A percentile compares a stretch with the other conserved stretches of the same genome.
Conservation (phyloP, 805 yeast genomes). For the Metahyphopichia silvanorum region DNA sequence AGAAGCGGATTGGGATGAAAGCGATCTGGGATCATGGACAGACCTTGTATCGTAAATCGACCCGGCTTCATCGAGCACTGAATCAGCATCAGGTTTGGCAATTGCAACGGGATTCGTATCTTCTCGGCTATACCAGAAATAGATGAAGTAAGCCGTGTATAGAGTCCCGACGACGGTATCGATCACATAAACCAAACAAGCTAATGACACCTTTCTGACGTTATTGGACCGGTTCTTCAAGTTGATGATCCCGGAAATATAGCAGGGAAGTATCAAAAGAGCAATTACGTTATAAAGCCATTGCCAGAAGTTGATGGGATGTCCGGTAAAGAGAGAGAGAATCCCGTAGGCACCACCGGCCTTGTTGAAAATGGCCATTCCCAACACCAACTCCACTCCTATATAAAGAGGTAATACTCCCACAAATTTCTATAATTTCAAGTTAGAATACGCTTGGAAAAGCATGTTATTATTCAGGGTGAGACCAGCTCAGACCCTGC, state of each 20-base stretch:
- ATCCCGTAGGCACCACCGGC: slow-evolving; percentile 88
- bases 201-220: slow-evolving; percentile 58
- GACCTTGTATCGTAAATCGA: not conserved
- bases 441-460: too few relatives aligned
- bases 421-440: slow-evolving; percentile 49
- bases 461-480: too few relatives aligned
- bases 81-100: not conserved
- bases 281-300: slow-evolving; percentile 76
- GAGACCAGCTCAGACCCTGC: too few relatives aligned
- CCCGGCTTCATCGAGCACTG: not conserved
- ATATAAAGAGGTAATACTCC: slow-evolving; percentile 72
- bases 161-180: slow-evolving; percentile 68
- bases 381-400: slow-evolving; percentile 81
- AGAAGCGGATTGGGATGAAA: slow-evolving; percentile 60
- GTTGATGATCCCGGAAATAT: slow-evolving; percentile 52
- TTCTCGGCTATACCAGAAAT: slow-evolving; percentile 66
- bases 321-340: slow-evolving; percentile 83
- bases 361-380: slow-evolving; percentile 77
- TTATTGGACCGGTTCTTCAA: slow-evolving; percentile 44
- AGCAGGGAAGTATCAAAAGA: slow-evolving; percentile 59
- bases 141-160: slow-evolving; percentile 71
- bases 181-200: slow-evolving; percentile 56
- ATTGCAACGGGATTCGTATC: slow-evolving; percentile 25
- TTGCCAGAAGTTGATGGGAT: slow-evolving; percentile 77
- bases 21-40: slow-evolving; percentile 4